Conservation (phyloP, 257 asterid genomes). For the Solanum chilense region DNA sequence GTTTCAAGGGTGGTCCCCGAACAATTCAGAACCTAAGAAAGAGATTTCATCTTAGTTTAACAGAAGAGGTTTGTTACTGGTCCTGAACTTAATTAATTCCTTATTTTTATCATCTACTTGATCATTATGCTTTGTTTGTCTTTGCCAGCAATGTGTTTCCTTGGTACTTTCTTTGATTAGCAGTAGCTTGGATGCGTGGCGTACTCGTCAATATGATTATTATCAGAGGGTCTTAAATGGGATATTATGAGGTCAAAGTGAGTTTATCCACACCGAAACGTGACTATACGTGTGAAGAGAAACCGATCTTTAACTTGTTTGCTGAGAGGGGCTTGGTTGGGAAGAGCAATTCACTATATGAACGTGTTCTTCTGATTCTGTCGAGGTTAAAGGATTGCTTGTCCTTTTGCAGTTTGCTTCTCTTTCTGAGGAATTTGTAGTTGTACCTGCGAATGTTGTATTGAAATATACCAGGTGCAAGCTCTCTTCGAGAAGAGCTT, state of each 20-base stretch:
- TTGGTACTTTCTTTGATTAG: slow-evolving; percentile 97
- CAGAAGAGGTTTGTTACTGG: slow-evolving; percentile 76
- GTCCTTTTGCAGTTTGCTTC: not conserved
- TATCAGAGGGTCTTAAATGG: slow-evolving; percentile 96
- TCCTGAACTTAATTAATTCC: not conserved
- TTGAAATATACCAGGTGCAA: slow-evolving; percentile 2
- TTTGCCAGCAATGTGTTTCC: slow-evolving; percentile 92
- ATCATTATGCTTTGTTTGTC: slow-evolving; percentile 2
- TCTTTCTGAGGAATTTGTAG: slow-evolving; percentile 3
- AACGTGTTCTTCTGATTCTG: not conserved
- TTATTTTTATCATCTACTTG: not conserved
- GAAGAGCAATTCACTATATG: not conserved
- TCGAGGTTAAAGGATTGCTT: not conserved
- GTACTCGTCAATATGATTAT: slow-evolving; percentile 95
- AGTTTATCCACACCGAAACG: not conserved
- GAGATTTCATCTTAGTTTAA: slow-evolving; percentile 92
- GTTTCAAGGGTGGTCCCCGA: slow-evolving; percentile 95
- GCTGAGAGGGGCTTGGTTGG: not conserved
- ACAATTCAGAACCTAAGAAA: slow-evolving; percentile 97
- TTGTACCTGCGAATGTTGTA: slow-evolving; percentile 3
- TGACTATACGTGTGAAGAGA: slow-evolving; percentile 6
- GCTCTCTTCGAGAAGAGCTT: not conserved
- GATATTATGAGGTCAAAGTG: slow-evolving; percentile 49
- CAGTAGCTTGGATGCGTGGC: slow-evolving; percentile 99
- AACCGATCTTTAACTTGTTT: not conserved